Base-by-base conservation (phyloP, 768 basidiomycete genomes). In the Boletellus ananiceps region DNA sequence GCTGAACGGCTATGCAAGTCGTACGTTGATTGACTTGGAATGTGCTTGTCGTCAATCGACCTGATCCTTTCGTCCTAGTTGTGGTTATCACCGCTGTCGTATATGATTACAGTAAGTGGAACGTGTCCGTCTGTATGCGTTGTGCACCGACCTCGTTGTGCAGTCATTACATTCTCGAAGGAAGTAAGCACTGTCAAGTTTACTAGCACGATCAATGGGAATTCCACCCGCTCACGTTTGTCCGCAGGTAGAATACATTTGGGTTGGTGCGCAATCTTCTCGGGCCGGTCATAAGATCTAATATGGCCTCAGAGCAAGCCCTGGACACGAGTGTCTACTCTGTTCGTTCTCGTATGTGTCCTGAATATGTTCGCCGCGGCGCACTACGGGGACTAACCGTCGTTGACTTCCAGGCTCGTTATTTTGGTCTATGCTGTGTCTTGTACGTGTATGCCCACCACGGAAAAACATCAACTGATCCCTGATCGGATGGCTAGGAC, bases 241-340 rank as follows among this genome's bases (percentile, higher is more conserved):
- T 38, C 25, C 13, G 14, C 14, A 49, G 48, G 37, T 49, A 37
- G 48, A 43, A 8, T 37, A 43, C 29, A 21, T 49, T 19, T 49
- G 48, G 48, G 48, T 49, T 4, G 18, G 48, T 13, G 7, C 11
- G 11, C 19, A 3, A 1, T 7, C 9, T 21, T 40, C 25, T 15
- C 13, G 8, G 18, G 12, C 13, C 29, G 5, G 16, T 31, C n/a
- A 29, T 7, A 9, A 14, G 23, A 8, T 8, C 33, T 37, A 15
- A 42, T 21, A 16, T 12, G 7, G 9, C 8, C 6, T 14, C 2
- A 49, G 48, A 32, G 9, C 35, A 38, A 37, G 18, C 41, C 41
- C 8, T 43, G 41, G 40, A 36, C 41, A 1, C 4, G 19, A 15
- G 41, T 49, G 25, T 49, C 48, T 2, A 43, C 35, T 1, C n/a